These are phyloP conservation scores for Chaetomium olivaceum DNA, from an alignment of 2,329 filamentous ascomycete genomes.

Conservation along the genomic window DNA sequence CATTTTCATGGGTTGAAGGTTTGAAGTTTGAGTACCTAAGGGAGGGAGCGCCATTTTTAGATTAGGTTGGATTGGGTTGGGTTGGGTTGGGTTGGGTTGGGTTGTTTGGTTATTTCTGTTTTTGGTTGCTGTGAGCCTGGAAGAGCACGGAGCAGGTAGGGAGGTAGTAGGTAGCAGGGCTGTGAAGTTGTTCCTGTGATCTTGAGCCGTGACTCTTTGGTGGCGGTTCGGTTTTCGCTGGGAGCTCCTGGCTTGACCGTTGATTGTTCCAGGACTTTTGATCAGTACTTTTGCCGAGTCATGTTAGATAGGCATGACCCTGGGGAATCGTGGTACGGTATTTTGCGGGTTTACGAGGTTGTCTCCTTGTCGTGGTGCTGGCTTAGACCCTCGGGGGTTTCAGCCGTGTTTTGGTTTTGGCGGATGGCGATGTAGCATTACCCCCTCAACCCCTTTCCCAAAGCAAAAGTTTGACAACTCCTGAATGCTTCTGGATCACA, in stretches of 20 bases:
- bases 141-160: no score
- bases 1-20: no score
- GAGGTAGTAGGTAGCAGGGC: neutral
- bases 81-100: neutral
- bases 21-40: no score
- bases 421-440: neutral
- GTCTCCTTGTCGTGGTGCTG: neutral
- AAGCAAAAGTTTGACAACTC: neutral
- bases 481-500: neutral
- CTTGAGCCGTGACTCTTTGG: neutral
- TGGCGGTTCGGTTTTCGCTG: neutral
- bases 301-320: neutral
- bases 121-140: no score
- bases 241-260: neutral
- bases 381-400: neutral
- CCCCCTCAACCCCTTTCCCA: neutral
- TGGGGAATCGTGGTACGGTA: neutral
- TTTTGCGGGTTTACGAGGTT: neutral
- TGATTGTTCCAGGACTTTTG: neutral
- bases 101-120: neutral
- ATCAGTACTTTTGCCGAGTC: no score
- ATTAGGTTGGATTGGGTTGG: neutral
- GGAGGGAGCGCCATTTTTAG: neutral
- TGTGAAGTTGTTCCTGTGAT: neutral
- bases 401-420: conserved; percentile 9